phyloP scores from a whole-genome alignment of 2,329 filamentous ascomycete species.

The Calonectria pseudoreteaudii region DNA sequence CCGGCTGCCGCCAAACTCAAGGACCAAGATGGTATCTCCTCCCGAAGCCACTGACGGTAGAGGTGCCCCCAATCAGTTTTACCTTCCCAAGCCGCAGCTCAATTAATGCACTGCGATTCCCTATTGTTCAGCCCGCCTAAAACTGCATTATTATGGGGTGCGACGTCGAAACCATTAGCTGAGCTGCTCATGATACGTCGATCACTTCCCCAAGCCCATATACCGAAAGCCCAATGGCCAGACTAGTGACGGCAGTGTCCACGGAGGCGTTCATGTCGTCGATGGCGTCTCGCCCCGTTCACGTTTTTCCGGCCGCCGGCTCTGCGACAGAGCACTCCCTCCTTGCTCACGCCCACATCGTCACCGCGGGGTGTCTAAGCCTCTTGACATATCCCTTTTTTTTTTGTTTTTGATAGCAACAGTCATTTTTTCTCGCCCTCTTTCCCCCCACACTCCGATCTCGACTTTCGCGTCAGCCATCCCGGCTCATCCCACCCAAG shows the following conservation, averaged over 20 bases:
- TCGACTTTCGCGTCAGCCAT: not conserved
- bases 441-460: not conserved
- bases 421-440: not conserved
- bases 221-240: slow-evolving; percentile 25
- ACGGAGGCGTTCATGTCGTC: slow-evolving; percentile 21
- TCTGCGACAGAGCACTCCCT: slow-evolving; percentile 5
- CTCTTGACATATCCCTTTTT: slow-evolving; percentile 2
- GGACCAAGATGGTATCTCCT: slow-evolving; percentile 17
- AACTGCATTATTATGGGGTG: slow-evolving; percentile 35
- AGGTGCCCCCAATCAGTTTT: not conserved
- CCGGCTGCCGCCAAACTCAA: slow-evolving; percentile 30
- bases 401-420: slow-evolving; percentile 2
- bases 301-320: slow-evolving; percentile 27
- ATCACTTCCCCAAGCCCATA: slow-evolving; percentile 37
- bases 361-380: not conserved
- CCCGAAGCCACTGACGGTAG: slow-evolving; percentile 35
- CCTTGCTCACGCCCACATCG: slow-evolving; percentile 18
- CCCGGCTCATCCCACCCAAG: not conserved
- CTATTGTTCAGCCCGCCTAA: slow-evolving; percentile 3
- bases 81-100: slow-evolving; percentile 24
- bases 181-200: slow-evolving; percentile 21
- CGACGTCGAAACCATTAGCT: slow-evolving; percentile 33
- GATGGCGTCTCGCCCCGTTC: slow-evolving; percentile 32
- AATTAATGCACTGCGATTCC: slow-evolving; percentile 2
- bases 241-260: slow-evolving; percentile 28